phyloP scores from a whole-genome alignment of 75 land plant species.

The Cryptomeria japonica region DNA sequence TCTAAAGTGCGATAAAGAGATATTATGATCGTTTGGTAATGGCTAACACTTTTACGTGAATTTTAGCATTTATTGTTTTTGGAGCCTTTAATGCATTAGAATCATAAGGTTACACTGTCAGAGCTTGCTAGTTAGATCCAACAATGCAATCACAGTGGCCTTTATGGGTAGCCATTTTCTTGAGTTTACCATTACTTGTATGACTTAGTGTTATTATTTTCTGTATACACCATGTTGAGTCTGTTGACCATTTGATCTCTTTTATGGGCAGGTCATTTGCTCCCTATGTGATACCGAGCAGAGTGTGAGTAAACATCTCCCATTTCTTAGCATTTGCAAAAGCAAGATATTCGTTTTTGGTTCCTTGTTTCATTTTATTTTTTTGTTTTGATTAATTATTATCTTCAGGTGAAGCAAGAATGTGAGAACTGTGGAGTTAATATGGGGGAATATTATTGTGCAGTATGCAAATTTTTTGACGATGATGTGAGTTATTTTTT shows the following conservation, averaged over 20 bases:
- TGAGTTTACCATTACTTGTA: not conserved
- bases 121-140: not conserved
- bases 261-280: conserved; percentile 68
- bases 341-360: not conserved
- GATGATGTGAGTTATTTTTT: conserved; percentile 56
- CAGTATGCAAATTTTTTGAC: conserved; percentile 87
- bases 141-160: not conserved
- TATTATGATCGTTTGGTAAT: not conserved
- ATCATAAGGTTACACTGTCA: not conserved
- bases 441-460: conserved; percentile 95
- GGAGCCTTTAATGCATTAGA: not conserved
- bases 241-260: not conserved
- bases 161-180: not conserved
- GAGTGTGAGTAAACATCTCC: conserved; percentile 52
- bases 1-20: not conserved
- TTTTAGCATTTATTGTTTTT: not conserved
- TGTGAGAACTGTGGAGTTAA: conserved; percentile 91
- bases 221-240: not conserved
- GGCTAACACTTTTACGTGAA: not conserved
- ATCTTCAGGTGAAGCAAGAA: conserved; percentile 54
- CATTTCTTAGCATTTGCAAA: not conserved
- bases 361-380: not conserved
- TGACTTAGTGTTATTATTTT: not conserved
- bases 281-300: conserved; percentile 91
- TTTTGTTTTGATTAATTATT: conserved; percentile 6